Percentiles rank a stretch among this genome's conserved stretches.
These are phyloP conservation scores for Thalassiosira profunda DNA, from an alignment of 108 stramenopile species.

Conservation along the genomic window DNA sequence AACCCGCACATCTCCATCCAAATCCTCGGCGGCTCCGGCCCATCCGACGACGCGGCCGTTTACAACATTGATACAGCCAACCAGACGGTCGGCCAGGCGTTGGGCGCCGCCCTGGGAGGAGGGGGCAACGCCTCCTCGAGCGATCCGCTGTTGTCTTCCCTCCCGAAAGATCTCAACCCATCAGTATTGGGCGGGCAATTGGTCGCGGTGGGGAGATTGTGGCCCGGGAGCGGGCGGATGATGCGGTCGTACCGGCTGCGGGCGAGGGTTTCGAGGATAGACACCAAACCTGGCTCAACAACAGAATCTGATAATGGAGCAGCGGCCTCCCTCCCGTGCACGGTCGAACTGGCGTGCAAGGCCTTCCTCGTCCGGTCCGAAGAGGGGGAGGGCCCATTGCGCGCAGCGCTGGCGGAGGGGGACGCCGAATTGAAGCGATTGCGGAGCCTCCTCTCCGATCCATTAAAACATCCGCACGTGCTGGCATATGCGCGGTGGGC, in stretches of 20 bases:
- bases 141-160: constrained; percentile 26
- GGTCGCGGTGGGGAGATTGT: constrained; percentile 19
- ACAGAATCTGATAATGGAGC: neutral
- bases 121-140: constrained; percentile 2
- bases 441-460: constrained; percentile 39
- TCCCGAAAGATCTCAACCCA: constrained; percentile 33
- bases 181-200: constrained; percentile 29
- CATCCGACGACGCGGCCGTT: neutral
- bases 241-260: constrained; percentile 76
- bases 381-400: constrained; percentile 20
- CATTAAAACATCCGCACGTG: constrained; percentile 35
- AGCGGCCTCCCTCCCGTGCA: constrained; percentile 11
- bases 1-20: constrained; percentile 21
- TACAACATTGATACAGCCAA: constrained; percentile 4
- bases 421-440: constrained; percentile 48
- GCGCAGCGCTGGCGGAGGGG: constrained; percentile 31
- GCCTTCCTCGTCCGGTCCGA: constrained; percentile 41
- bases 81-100: neutral
- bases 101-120: constrained; percentile 13
- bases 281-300: constrained; percentile 28
- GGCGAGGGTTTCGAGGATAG: constrained; percentile 49
- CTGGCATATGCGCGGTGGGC: constrained; percentile 46
- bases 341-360: constrained; percentile 42
- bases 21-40: constrained; percentile 5
- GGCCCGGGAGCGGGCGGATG: constrained; percentile 83